Base-by-base conservation (phyloP, 129 eudicot genomes). In the Lonicera japonica region DNA sequence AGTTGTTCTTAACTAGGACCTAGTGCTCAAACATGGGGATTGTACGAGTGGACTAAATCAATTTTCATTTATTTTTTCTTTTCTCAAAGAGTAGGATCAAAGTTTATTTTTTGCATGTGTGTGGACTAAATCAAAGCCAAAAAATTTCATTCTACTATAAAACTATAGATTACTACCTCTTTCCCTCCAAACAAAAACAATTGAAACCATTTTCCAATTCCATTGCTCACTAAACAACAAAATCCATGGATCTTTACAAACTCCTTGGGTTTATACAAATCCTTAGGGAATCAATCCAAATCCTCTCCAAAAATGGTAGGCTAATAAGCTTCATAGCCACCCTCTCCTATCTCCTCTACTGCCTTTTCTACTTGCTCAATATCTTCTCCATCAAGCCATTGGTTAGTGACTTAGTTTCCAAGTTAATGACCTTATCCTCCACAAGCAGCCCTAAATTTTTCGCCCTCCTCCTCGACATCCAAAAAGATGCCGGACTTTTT, bases 291-390 rank as follows among this genome's bases (percentile, higher is more conserved):
- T 72, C 83, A 64, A 11, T 74, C 10, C 68, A 74, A 64, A 23
- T 80, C 58, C 55, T 77, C 8, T 61, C 82, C 15, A 56, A 60
- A 66, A 80, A 84, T 72, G 71, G 75, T 24, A 80, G 71, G 81
- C 60, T 77, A 39, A 61, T 84, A 60, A 64, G 73, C 59, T 56
- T 65, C 53, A 69, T 65, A 71, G 36, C 62, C 25, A 7, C 60
- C 40, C 21, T 69, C 34, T 61, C 64, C 51, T 18, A 75, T 3
- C 20, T 77, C 55, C 34, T 78, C 19, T 71, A 59, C 64, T 68
- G 80, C 16, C 29, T 72, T 21, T 48, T 57, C 15, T 61, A 58
- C 54, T 21, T 77, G 41, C 23, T 68, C 36, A 48, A 7, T 69
- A 47, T 41, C 21, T 63, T 24, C 66, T 67, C 75, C 19, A 2